phyloP scores from a whole-genome alignment of 1,284 basidiomycete species.

The Apiotrichum brassicae region DNA sequence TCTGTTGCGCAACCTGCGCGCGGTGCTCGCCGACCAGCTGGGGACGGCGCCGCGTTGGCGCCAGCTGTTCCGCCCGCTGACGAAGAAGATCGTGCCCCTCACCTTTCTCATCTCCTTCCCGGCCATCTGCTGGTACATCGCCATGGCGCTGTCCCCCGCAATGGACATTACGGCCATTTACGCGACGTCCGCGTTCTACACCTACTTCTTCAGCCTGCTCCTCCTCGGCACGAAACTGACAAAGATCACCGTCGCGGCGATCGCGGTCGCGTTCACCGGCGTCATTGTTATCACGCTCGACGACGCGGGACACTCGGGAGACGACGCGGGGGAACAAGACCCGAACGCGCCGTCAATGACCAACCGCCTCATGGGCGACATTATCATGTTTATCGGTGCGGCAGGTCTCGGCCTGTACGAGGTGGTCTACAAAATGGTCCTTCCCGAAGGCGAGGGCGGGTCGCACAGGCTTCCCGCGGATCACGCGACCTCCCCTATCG shows the following conservation, averaged over 20 bases:
- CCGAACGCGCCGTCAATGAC: background rate
- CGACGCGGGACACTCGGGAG: slow-evolving; percentile 19
- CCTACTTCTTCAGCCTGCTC: slow-evolving; percentile 42
- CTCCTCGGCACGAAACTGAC: slow-evolving; percentile 37
- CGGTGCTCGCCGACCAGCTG: slow-evolving; percentile 18
- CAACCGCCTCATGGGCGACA: slow-evolving; percentile 37
- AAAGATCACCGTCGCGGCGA: slow-evolving; percentile 33
- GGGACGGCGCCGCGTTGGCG: slow-evolving; percentile 22
- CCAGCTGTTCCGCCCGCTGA: slow-evolving; percentile 21
- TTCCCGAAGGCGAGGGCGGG: slow-evolving; percentile 42
- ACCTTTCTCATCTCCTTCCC: slow-evolving; percentile 36
- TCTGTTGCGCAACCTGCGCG: slow-evolving; percentile 13
- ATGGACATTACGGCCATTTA: slow-evolving; percentile 43
- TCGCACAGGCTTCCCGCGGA: background rate
- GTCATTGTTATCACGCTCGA: slow-evolving; percentile 39
- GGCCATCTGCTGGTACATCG: slow-evolving; percentile 38
- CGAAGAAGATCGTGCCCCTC: slow-evolving; percentile 24
- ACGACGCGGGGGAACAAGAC: background rate
- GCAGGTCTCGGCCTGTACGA: slow-evolving; percentile 46
- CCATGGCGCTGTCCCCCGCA: slow-evolving; percentile 33
- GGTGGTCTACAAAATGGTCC: slow-evolving; percentile 46
- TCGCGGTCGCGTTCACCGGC: slow-evolving; percentile 41
- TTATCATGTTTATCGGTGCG: slow-evolving; percentile 45
- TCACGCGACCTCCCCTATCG: background rate
- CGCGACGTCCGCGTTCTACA: slow-evolving; percentile 35